Evolutionary conservation across 106 monocot species (phyloP).

Genomic region (Amphibolis antarctica): DNA sequence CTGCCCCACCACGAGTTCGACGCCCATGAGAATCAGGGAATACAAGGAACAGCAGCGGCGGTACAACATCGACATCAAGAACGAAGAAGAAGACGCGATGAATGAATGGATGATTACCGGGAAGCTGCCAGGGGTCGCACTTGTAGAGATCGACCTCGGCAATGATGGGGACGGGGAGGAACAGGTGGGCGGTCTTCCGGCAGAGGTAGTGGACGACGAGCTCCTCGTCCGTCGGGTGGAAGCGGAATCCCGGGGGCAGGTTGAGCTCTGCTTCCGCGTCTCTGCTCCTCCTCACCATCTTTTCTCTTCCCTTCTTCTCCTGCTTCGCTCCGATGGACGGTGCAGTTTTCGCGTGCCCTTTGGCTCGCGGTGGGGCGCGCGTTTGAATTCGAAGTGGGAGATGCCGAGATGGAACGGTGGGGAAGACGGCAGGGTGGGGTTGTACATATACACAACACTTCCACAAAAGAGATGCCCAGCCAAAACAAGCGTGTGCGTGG

Average conservation of each 20-base stretch:
- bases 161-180: constrained; percentile 18
- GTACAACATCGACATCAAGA: too few species aligned
- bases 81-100: too few species aligned
- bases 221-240: constrained; percentile 84
- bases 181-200: constrained; percentile 15
- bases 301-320: background rate
- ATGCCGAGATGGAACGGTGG: too few species aligned
- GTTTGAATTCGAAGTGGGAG: too few species aligned
- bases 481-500: too few species aligned
- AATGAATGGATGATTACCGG: constrained; percentile 9
- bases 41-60: background rate
- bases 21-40: background rate
- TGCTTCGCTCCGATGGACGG: background rate
- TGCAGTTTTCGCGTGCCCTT: too few species aligned
- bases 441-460: too few species aligned
- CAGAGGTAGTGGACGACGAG: constrained; percentile 24
- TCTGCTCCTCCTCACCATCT: constrained; percentile 5
- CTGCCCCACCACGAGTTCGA: constrained; percentile 10
- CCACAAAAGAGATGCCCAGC: too few species aligned
- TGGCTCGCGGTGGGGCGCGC: too few species aligned
- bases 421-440: too few species aligned
- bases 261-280: constrained; percentile 26
- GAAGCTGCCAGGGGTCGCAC: constrained; percentile 27
- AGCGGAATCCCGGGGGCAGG: constrained; percentile 80
- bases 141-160: too few species aligned